Evolutionary conservation across 2,329 filamentous ascomycete genomes (phyloP), one percentile per base, ranked within the genome.

Genomic region (Fusarium vanettenii): DNA sequence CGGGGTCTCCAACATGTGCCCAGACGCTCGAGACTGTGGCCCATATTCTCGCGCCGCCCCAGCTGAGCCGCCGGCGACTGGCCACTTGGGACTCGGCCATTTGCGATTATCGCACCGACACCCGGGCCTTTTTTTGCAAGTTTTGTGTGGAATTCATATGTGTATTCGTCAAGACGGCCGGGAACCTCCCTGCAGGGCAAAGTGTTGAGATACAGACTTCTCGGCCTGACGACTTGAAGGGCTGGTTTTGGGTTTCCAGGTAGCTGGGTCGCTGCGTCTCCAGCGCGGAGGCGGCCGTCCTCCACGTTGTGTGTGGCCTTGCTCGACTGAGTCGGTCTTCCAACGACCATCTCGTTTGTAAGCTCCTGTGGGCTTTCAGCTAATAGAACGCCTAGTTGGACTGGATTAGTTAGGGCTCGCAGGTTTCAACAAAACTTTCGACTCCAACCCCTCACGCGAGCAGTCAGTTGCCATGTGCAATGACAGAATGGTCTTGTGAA

Each of bases 21-120:
- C 39, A 55, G 60, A 41, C 60, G 62, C 37, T 74, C 68, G 60
- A 74, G 72, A 67, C 68, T 41, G 13, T 64, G 50, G 45, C 20
- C 37, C 48, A 59, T 20, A 45, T 29, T 48, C 29, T 39, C 37
- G 37, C 37, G 16, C 14, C 25, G 67, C 63, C 70, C 57, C 59
- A 27, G 43, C n/a, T 25, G 63, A 67, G 61, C 43, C 43, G 43
- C 20, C 43, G 14, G 43, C 71, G 48, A 57, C 59, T 61, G 14
- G 43, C 71, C 55, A 57, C 59, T 61, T 70, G 33, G 29, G 66
- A 55, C 52, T 61, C 61, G 50, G 64, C 57, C 68, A 66, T 72
- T 52, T 37, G 45, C 29, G 45, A 72, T 63, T 61, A 35, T 66
- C 50, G 22, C 27, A 16, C 55, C 64, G 16, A 35, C 29, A 52